Evolutionary conservation across 352 stramenopile genomes (phyloP), one percentile per base, ranked within the genome.

Genomic region (Poterioochromonas sp.): DNA sequence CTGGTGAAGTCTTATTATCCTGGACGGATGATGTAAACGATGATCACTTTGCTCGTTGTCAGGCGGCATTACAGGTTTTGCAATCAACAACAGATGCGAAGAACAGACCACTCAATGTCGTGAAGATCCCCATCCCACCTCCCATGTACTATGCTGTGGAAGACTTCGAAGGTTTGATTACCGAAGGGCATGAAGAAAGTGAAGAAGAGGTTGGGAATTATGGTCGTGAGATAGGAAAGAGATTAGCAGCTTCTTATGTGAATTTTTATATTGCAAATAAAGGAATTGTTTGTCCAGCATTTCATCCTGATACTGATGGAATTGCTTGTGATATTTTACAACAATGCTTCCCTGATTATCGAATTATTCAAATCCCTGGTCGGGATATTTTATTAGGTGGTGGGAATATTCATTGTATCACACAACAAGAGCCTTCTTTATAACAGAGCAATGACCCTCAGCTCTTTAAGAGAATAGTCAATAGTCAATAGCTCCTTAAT

Each of bases 321-420:
- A 37, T 76, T 63, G 85, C 85, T 0, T 18, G 81, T 11, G 41
- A 83, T n/a, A 80, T 82, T 41, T 69, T 89, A 34, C 53, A 76
- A 76, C 70, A 74, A 20, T 26, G 86, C 22, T 90, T 88, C 79
- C 85, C 83, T 3, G 73, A 83, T 63, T 64, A 82, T 8, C 80
- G 81, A 39, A 83, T 89, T 32, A 79, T 89, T 20, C 82, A 83
- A 76, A 81, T 90, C 11, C 54, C 40, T 34, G 87, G 79, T 43
- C 76, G 80, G 44, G 86, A 89, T 53, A 85, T 90, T 26, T 71
- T 88, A 37, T 74, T 90, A 41, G 87, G 87, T 37, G 87, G 87
- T 79, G 87, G 87, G 32, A 90, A 90, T 70, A 89, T 91, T 76
- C 87, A 91, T 80, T 91, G 87, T 73, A 88, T 89, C 41, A 91